These are phyloP conservation scores for Inonotus obliquus DNA, from an alignment of 1,284 basidiomycete species.

Conservation along the genomic window DNA sequence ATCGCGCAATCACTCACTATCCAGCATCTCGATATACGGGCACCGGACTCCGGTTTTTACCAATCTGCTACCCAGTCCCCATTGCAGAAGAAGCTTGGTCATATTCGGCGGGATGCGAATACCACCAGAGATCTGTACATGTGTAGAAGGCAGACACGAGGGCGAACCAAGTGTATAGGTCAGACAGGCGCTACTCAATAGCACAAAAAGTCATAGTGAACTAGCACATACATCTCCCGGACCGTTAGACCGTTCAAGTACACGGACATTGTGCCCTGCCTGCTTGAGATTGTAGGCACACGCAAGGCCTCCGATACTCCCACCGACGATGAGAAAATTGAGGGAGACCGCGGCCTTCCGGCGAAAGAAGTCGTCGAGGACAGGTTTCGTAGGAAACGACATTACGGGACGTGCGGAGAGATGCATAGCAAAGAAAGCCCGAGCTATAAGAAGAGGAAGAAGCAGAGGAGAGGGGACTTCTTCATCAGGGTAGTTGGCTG, in stretches of 20 bases:
- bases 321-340: slow-evolving; percentile 24
- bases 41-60: slow-evolving; percentile 18
- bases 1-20: background rate
- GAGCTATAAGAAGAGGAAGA: background rate
- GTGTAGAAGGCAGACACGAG: slow-evolving; percentile 22
- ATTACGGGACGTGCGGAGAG: background rate
- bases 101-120: slow-evolving; percentile 47
- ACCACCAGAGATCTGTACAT: slow-evolving; percentile 25
- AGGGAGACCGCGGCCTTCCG: slow-evolving; percentile 13
- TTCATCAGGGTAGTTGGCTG: background rate
- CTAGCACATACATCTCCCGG: slow-evolving; percentile 30
- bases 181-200: background rate
- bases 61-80: slow-evolving; percentile 39
- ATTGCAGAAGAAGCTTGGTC: slow-evolving; percentile 44
- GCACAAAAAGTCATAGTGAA: background rate
- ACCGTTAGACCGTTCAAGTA: slow-evolving; percentile 40
- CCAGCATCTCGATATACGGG: slow-evolving; percentile 1
- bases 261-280: slow-evolving; percentile 47
- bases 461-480: background rate
- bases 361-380: slow-evolving; percentile 2
- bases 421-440: background rate
- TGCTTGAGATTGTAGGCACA: slow-evolving; percentile 43
- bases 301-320: slow-evolving; percentile 38
- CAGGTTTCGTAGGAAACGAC: background rate
- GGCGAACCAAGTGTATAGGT: slow-evolving; percentile 2